These are phyloP conservation scores for Aspergillus indologenus DNA, from an alignment of 495 filamentous ascomycete genomes.

Conservation along the genomic window DNA sequence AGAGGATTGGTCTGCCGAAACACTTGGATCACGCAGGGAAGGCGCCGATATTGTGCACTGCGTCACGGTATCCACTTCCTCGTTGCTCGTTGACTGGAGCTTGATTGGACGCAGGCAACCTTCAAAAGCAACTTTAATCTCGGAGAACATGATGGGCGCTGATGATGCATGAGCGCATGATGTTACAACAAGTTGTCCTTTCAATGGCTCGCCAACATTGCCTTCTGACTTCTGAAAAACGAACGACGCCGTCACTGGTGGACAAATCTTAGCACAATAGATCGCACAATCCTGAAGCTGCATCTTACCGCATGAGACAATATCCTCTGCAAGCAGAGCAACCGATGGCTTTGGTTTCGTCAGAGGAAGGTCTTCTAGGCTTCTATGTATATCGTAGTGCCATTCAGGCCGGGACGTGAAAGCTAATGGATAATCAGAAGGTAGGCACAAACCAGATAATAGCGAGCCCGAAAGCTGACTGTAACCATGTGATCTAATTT, in stretches of 20 bases:
- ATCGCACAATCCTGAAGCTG: neutral
- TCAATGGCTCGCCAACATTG: constrained; percentile 76
- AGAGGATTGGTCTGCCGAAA: constrained; percentile 24
- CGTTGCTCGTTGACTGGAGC: constrained; percentile 33
- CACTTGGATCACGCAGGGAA: constrained; percentile 35
- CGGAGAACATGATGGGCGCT: constrained; percentile 60
- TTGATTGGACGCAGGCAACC: constrained; percentile 63
- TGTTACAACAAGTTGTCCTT: constrained; percentile 67
- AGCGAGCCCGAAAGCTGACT: neutral
- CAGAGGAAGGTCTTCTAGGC: constrained; percentile 53
- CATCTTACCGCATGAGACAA: constrained; percentile 62
- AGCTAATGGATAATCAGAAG: constrained; percentile 33
- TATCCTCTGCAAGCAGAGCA: constrained; percentile 62
- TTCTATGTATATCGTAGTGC: constrained; percentile 72
- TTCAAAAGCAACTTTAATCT: constrained; percentile 64
- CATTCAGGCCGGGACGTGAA: constrained; percentile 60
- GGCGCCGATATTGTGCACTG: constrained; percentile 28
- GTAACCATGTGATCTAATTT: neutral
- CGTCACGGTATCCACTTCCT: constrained; percentile 25
- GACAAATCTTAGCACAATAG: neutral
- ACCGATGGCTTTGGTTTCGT: constrained; percentile 59
- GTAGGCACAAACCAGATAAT: neutral
- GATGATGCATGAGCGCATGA: constrained; percentile 65
- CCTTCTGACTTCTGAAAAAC: constrained; percentile 71
- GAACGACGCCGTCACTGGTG: constrained; percentile 62